These are phyloP conservation scores for Graphilbum sp. DNA, from an alignment of 2,329 filamentous ascomycete species.

Conservation along the genomic window DNA sequence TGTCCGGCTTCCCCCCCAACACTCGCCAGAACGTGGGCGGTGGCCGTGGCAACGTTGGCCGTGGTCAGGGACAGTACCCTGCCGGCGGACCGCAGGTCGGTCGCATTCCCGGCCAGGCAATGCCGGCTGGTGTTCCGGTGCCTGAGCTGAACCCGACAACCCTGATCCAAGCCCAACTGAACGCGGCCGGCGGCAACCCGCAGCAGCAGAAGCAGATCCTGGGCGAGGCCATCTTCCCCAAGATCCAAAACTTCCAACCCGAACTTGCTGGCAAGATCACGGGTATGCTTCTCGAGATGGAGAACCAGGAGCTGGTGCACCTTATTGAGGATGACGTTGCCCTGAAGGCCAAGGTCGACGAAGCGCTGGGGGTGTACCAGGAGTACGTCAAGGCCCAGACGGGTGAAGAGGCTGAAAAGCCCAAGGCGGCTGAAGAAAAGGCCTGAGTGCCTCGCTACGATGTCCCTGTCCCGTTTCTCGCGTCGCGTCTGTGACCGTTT, in stretches of 20 bases:
- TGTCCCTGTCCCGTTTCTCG: slow-evolving; percentile 3
- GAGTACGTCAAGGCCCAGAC: slow-evolving; percentile 89
- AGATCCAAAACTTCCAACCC: slow-evolving; percentile 88
- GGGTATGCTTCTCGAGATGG: slow-evolving; percentile 99
- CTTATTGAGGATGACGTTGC: slow-evolving; percentile 85
- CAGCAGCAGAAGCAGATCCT: slow-evolving; percentile 97
- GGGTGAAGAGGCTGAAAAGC: slow-evolving; percentile 21
- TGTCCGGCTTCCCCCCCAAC: slow-evolving; percentile 42
- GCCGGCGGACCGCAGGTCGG: slow-evolving; percentile 27
- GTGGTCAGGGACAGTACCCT: slow-evolving; percentile 24
- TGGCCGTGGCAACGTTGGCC: slow-evolving; percentile 22
- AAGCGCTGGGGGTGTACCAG: slow-evolving; percentile 93
- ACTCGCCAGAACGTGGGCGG: slow-evolving; percentile 29
- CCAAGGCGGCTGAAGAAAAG: slow-evolving; percentile 27
- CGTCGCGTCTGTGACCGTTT: not conserved
- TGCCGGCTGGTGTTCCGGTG: slow-evolving; percentile 9
- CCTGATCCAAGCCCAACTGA: slow-evolving; percentile 41
- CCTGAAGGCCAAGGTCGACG: slow-evolving; percentile 89
- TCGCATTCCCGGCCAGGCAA: slow-evolving; percentile 20
- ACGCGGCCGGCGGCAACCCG: slow-evolving; percentile 29
- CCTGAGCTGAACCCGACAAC: slow-evolving; percentile 23
- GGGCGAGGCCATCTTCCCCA: slow-evolving; percentile 94
- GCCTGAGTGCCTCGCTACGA: slow-evolving; percentile 4
- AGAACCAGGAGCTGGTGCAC: slow-evolving; percentile 83
- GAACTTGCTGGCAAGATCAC: slow-evolving; percentile 98